Evolutionary conservation across 768 basidiomycete species (phyloP).

Genomic region (Xanthoconium stramineum): DNA sequence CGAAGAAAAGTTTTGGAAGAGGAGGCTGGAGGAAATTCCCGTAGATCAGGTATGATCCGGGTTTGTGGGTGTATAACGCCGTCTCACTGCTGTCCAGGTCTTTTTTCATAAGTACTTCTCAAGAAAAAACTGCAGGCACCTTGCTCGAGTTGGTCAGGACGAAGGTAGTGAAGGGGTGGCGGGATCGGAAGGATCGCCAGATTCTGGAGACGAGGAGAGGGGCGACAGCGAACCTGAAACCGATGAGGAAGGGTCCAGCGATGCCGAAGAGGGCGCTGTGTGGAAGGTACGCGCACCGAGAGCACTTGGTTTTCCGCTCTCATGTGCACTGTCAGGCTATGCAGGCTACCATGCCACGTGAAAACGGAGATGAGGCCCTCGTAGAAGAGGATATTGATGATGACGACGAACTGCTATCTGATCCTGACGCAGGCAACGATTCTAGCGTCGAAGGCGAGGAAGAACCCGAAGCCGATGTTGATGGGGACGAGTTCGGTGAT

Average conservation of each 20-base stretch:
- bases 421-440: conserved; percentile 29
- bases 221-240: conserved; percentile 31
- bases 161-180: conserved; percentile 24
- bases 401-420: conserved; percentile 23
- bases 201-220: conserved; percentile 18
- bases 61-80: neutral
- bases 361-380: conserved; percentile 46
- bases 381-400: conserved; percentile 33
- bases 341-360: conserved; percentile 79
- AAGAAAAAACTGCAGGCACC: conserved; percentile 58
- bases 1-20: conserved; percentile 70
- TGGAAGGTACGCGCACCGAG: conserved; percentile 70
- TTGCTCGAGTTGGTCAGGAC: conserved; percentile 39
- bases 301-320: neutral
- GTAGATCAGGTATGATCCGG: conserved; percentile 69
- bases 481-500: conserved; percentile 39
- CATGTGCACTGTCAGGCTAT: conserved; percentile 57
- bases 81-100: conserved; percentile 40
- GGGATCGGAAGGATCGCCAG: conserved; percentile 22
- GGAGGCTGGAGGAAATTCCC: conserved; percentile 67
- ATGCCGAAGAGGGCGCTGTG: conserved; percentile 64
- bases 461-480: conserved; percentile 24
- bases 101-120: conserved; percentile 93
- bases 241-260: conserved; percentile 43
- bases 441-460: conserved; percentile 34